Evolutionary conservation across 2,329 filamentous ascomycete genomes (phyloP).

Genomic region (Aspergillaceae sp.): DNA sequence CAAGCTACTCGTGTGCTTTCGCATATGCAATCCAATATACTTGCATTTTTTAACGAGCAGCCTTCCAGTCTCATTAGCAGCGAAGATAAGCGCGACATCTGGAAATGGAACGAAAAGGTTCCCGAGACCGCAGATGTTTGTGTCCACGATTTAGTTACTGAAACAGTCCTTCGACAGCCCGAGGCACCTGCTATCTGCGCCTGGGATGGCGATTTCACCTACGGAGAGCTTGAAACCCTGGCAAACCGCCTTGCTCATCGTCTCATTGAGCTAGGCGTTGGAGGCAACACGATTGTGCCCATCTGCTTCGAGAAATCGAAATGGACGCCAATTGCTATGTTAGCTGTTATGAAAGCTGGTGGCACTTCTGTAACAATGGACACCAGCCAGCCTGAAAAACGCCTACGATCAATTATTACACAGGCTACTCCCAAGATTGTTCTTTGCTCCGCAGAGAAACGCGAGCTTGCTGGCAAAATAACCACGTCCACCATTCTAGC

Average conservation of each 20-base stretch:
- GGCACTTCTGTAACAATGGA: conserved; percentile 11
- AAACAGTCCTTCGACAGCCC: not conserved
- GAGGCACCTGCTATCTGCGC: conserved; percentile 11
- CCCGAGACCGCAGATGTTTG: not conserved
- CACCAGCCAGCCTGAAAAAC: conserved; percentile 14
- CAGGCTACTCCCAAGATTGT: too few relatives aligned
- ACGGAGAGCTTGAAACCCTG: conserved; percentile 20
- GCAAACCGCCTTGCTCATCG: conserved; percentile 17
- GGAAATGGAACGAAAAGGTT: too few relatives aligned
- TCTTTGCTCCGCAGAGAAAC: too few relatives aligned
- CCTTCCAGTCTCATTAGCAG: too few relatives aligned
- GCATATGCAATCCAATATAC: too few relatives aligned
- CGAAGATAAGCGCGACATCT: too few relatives aligned
- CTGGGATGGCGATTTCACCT: conserved; percentile 18
- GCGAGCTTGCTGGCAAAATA: too few relatives aligned
- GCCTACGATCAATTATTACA: conserved; percentile 7
- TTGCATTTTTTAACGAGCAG: too few relatives aligned
- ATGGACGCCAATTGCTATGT: conserved; percentile 14
- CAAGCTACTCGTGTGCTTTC: too few relatives aligned
- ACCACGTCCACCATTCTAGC: too few relatives aligned
- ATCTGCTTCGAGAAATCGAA: conserved; percentile 21
- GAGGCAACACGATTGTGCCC: conserved; percentile 16
- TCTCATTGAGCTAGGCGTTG: conserved; percentile 15
- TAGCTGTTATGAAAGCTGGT: conserved; percentile 17
- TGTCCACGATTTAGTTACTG: conserved; percentile 1